phyloP scores from a whole-genome alignment of 805 yeast species.

The Candida koratica region DNA sequence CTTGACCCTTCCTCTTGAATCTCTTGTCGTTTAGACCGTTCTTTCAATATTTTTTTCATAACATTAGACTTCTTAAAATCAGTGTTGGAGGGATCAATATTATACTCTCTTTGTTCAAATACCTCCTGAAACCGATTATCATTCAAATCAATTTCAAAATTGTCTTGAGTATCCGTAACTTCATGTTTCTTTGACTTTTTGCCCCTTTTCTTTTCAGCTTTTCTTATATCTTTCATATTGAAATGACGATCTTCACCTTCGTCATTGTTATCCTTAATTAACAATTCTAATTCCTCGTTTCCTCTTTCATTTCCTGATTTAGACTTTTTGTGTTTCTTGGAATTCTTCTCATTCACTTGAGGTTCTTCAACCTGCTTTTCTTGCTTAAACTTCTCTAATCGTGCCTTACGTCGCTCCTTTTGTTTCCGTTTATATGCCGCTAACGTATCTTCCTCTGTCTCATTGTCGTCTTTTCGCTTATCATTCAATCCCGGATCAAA shows the following conservation, averaged over 20 bases:
- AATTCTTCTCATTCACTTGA: conserved; percentile 50
- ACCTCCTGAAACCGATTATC: conserved; percentile 88
- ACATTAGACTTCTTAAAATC: conserved; percentile 84
- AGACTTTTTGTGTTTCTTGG: conserved; percentile 30
- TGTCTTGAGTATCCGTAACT: conserved; percentile 48
- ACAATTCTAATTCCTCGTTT: conserved; percentile 67
- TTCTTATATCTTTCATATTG: conserved; percentile 71
- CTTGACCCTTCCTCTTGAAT: conserved; percentile 1
- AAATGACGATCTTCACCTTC: conserved; percentile 56
- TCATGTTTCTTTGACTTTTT: conserved; percentile 44
- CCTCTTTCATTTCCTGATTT: conserved; percentile 20
- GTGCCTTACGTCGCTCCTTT: conserved; percentile 83
- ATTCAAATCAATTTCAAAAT: conserved; percentile 62
- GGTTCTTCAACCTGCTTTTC: conserved; percentile 31
- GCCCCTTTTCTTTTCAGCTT: conserved; percentile 61
- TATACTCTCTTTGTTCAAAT: conserved; percentile 86
- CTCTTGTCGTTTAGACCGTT: conserved; percentile 49
- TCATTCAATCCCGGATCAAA: conserved; percentile 79
- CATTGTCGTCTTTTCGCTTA: conserved; percentile 30
- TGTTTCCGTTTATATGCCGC: conserved; percentile 82
- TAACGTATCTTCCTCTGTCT: conserved; percentile 55
- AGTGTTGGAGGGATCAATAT: conserved; percentile 91
- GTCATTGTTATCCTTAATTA: conserved; percentile 58
- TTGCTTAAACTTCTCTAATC: conserved; percentile 73
- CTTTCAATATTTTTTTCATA: conserved; percentile 77